Conservation (phyloP, 441 rosid species). For the Eugenia klotzschiana region DNA sequence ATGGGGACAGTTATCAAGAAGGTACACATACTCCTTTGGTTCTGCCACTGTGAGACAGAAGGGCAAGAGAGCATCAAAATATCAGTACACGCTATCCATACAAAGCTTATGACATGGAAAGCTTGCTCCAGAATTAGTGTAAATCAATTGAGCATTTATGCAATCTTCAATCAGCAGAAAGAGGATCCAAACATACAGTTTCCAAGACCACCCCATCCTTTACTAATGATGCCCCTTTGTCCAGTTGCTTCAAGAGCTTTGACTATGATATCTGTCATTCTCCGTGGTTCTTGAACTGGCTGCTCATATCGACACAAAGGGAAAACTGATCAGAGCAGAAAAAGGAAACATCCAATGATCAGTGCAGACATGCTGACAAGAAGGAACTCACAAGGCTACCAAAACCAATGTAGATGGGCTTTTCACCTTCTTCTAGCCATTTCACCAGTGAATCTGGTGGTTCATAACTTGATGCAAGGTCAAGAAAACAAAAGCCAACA, state of each 20-base stretch:
- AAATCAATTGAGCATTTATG: background rate
- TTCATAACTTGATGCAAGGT: slow-evolving; percentile 35
- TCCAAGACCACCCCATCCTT: slow-evolving; percentile 58
- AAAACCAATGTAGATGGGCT: slow-evolving; percentile 42
- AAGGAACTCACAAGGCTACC: slow-evolving; percentile 44
- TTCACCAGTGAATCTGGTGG: slow-evolving; percentile 31
- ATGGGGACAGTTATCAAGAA: slow-evolving; percentile 46
- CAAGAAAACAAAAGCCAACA: slow-evolving; percentile 41
- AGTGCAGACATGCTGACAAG: background rate
- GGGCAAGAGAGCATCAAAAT: background rate
- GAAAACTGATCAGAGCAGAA: background rate
- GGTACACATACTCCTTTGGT: slow-evolving; percentile 20
- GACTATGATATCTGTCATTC: slow-evolving; percentile 39
- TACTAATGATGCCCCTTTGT: slow-evolving; percentile 42
- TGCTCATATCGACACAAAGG: background rate
- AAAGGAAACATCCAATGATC: background rate
- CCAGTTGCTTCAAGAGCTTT: slow-evolving; percentile 27
- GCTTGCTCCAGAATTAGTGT: background rate
- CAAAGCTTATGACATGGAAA: background rate
- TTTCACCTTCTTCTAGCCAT: slow-evolving; percentile 30
- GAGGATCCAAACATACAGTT: slow-evolving; percentile 17
- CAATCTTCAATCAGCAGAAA: background rate
- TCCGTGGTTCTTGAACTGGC: slow-evolving; percentile 42
- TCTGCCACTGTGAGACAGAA: slow-evolving; percentile 22
- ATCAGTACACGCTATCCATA: background rate